Percentiles rank a stretch among this genome's conserved stretches.
These are phyloP conservation scores for Rubia tinctorum DNA, from an alignment of 305 asterid species.

Conservation along the genomic window DNA sequence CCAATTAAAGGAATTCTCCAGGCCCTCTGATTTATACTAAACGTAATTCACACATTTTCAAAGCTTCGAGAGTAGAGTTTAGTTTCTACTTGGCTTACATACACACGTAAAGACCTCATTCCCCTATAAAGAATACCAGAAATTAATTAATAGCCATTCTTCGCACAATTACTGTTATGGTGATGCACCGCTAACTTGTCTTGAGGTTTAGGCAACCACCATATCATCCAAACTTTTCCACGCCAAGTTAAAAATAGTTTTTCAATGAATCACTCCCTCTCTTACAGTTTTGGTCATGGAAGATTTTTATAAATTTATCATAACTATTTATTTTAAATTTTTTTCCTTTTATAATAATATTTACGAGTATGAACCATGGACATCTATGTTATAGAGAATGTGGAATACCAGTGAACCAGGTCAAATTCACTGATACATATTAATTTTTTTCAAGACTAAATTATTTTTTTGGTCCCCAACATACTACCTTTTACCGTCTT, in stretches of 20 bases:
- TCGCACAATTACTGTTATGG: background rate
- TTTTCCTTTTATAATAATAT: no score
- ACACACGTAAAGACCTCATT: background rate
- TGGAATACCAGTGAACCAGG: no score
- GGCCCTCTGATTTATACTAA: background rate
- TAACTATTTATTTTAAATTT: no score
- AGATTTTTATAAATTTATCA: no score
- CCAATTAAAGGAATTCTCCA: background rate
- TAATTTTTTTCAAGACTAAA: no score
- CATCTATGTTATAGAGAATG: no score
- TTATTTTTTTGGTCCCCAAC: no score
- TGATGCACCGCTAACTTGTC: background rate
- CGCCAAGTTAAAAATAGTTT: background rate
- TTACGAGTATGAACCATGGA: no score
- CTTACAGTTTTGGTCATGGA: no score
- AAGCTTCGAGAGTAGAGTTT: background rate
- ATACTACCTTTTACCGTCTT: no score
- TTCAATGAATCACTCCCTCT: background rate
- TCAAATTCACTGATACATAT: no score
- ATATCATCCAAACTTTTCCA: background rate
- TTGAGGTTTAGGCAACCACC: background rate
- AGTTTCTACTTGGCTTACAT: background rate
- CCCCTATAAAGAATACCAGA: background rate
- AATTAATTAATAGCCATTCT: background rate
- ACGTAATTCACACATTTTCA: background rate